A percentile compares a stretch with the other conserved stretches of the same genome.
phyloP scores from a whole-genome alignment of 176 grass and related monocot species.

The Aegilops umbellulata region DNA sequence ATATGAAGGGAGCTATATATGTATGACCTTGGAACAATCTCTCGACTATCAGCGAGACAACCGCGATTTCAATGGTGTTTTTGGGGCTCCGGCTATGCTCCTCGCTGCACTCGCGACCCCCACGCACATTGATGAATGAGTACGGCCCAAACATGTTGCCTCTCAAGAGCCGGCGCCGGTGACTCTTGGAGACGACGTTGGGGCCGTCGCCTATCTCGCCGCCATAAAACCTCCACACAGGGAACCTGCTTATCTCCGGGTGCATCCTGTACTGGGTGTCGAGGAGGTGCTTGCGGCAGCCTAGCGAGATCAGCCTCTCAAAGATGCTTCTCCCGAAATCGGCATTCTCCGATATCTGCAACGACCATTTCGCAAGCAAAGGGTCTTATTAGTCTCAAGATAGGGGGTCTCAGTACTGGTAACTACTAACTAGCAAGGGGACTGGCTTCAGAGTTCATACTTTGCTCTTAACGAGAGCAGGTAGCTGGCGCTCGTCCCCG shows the following conservation, averaged over 20 bases:
- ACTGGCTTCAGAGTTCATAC: background rate
- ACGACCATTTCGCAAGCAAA: background rate
- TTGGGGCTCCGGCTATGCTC: background rate
- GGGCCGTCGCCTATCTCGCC: background rate
- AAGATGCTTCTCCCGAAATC: background rate
- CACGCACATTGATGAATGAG: background rate
- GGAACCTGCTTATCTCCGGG: background rate
- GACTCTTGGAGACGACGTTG: background rate
- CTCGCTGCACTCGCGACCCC: background rate
- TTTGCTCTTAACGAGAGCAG: background rate
- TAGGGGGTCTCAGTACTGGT: background rate
- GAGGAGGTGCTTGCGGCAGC: background rate
- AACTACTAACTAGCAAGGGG: background rate
- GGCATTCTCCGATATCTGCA: background rate
- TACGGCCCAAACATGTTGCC: background rate
- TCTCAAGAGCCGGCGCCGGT: background rate
- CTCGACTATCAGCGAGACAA: background rate
- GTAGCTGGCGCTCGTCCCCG: background rate
- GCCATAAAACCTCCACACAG: background rate
- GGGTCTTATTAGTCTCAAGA: background rate
- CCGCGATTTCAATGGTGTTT: background rate
- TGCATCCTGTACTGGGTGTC: background rate
- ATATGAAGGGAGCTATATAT: background rate
- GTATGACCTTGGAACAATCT: background rate
- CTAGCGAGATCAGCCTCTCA: background rate